phyloP scores from a whole-genome alignment of 306 rosid genomes.

The Glycine latifolia region DNA sequence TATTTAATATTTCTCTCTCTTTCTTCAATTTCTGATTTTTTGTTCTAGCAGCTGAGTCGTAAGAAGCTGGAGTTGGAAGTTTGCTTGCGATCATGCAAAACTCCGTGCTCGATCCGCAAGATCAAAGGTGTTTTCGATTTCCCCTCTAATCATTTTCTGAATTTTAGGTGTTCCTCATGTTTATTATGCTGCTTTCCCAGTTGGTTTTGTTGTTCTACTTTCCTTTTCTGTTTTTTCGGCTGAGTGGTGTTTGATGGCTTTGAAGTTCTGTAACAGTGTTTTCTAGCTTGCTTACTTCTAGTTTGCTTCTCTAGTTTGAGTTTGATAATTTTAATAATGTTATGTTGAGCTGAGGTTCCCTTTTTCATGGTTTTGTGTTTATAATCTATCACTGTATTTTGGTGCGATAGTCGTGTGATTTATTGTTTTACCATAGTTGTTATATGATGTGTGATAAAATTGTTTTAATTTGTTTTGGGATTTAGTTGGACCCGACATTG shows the following conservation, averaged over 20 bases:
- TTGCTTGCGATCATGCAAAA: conserved; percentile 51
- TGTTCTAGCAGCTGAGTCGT: conserved; percentile 43
- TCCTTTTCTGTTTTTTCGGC: too few relatives aligned
- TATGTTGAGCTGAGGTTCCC: neutral
- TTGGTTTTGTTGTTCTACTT: too few relatives aligned
- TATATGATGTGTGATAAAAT: neutral
- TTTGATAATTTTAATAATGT: neutral
- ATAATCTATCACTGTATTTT: neutral
- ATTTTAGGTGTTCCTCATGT: conserved; percentile 5
- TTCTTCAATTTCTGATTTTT: neutral
- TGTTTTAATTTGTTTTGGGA: neutral
- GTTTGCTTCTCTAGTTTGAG: conserved; percentile 18
- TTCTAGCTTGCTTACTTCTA: conserved; percentile 8
- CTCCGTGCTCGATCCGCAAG: conserved; percentile 64
- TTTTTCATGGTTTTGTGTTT: conserved; percentile 17
- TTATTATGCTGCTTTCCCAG: neutral
- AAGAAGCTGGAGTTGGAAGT: conserved; percentile 36
- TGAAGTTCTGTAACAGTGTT: conserved; percentile 17
- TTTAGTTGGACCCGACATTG: conserved; percentile 15
- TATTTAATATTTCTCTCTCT: neutral
- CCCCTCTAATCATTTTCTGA: conserved; percentile 14
- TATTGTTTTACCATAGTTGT: conserved; percentile 25
- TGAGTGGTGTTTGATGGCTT: too few relatives aligned
- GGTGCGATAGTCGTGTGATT: conserved; percentile 5
- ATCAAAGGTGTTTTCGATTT: conserved; percentile 67